A percentile compares a stretch with the other conserved stretches of the same genome.
phyloP scores from a whole-genome alignment of 129 eudicot species.

The Solidago caesia region DNA sequence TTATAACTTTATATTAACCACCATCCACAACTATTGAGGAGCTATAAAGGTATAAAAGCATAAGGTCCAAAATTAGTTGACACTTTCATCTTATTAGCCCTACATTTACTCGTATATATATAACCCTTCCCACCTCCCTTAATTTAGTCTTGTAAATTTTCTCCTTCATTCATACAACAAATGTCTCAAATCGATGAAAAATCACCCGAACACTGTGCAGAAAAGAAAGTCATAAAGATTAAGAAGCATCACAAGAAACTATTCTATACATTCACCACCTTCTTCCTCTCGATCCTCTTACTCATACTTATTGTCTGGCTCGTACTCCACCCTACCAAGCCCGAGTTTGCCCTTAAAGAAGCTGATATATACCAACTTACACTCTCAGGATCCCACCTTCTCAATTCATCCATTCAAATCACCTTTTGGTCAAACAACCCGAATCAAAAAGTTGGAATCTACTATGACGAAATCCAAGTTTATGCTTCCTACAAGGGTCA shows the following conservation, averaged over 20 bases:
- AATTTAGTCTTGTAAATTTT: conserved; percentile 43
- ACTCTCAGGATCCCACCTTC: conserved; percentile 60
- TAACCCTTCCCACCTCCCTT: conserved; percentile 32
- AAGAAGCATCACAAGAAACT: conserved; percentile 60
- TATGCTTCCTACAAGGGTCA: conserved; percentile 76
- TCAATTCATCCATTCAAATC: conserved; percentile 75
- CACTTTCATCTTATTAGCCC: conserved; percentile 26
- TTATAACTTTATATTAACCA: conserved; percentile 14
- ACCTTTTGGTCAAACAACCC: conserved; percentile 66
- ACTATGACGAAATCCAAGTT: conserved; percentile 54
- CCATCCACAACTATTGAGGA: conserved; percentile 18
- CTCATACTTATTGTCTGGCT: conserved; percentile 63
- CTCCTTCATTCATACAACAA: conserved; percentile 27
- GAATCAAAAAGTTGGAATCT: conserved; percentile 72
- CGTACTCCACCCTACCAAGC: conserved; percentile 76
- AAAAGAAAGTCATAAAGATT: conserved; percentile 41
- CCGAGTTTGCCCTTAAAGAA: conserved; percentile 72
- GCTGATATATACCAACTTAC: conserved; percentile 69
- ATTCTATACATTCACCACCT: conserved; percentile 49
- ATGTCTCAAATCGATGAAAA: conserved; percentile 73
- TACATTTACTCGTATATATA: conserved; percentile 36
- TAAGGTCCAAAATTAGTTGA: conserved; percentile 35
- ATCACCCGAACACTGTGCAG: conserved; percentile 94
- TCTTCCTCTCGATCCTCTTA: conserved; percentile 58
- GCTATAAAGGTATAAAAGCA: conserved; percentile 34